Conservation (phyloP, 768 basidiomycete genomes). For the Lyophyllum decastes region DNA sequence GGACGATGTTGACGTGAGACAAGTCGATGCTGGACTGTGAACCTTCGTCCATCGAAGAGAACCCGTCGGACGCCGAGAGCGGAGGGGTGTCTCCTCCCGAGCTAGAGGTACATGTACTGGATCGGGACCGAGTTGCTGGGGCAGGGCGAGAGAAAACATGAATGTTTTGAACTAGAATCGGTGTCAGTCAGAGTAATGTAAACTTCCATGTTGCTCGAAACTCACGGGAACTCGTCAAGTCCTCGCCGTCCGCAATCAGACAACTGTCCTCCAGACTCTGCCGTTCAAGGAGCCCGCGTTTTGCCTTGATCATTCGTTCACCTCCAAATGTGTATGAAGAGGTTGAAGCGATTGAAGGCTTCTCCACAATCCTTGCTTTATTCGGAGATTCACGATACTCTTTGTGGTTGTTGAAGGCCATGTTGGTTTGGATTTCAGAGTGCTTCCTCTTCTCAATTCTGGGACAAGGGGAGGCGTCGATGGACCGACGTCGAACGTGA, state of each 20-base stretch:
- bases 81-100: slow-evolving; percentile 75
- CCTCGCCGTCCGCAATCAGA: slow-evolving; percentile 68
- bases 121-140: slow-evolving; percentile 54
- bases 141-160: slow-evolving; percentile 66
- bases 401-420: slow-evolving; percentile 23
- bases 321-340: slow-evolving; percentile 64
- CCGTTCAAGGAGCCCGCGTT: slow-evolving; percentile 60
- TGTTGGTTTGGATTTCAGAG: slow-evolving; percentile 36
- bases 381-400: slow-evolving; percentile 40
- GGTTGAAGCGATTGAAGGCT: slow-evolving; percentile 68
- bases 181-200: slow-evolving; percentile 12
- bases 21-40: slow-evolving; percentile 82
- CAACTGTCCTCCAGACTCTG: slow-evolving; percentile 70
- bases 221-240: slow-evolving; percentile 54
- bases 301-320: slow-evolving; percentile 68
- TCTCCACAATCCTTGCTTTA: slow-evolving; percentile 54
- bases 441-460: slow-evolving; percentile 67
- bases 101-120: slow-evolving; percentile 67
- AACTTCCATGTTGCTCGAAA: slow-evolving; percentile 3
- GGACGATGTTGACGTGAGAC: slow-evolving; percentile 53
- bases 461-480: slow-evolving; percentile 71
- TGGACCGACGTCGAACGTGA: slow-evolving; percentile 68
- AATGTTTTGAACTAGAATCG: slow-evolving; percentile 38
- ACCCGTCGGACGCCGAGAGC: slow-evolving; percentile 63
- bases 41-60: slow-evolving; percentile 64